These are phyloP conservation scores for Nyctanthes arbortristis DNA, from an alignment of 257 asterid species.

Conservation along the genomic window DNA sequence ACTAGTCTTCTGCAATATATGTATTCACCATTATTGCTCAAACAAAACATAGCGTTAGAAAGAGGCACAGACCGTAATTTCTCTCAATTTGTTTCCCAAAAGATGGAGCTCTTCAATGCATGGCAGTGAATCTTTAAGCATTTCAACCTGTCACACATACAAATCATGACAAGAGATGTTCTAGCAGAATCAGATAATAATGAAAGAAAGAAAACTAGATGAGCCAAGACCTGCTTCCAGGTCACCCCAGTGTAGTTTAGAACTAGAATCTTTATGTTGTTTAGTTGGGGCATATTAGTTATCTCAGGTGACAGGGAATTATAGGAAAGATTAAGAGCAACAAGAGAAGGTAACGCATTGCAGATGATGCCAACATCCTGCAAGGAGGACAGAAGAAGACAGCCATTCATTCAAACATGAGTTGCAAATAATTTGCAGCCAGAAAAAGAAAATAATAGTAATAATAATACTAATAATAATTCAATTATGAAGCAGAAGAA, in stretches of 20 bases:
- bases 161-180: constrained; percentile 1
- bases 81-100: constrained; percentile 69
- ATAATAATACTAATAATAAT: too few relatives aligned
- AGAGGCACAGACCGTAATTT: constrained; percentile 56
- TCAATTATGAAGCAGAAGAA: constrained; percentile 2
- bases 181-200: constrained; percentile 17
- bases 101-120: constrained; percentile 85
- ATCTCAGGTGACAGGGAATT: constrained; percentile 60
- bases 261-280: constrained; percentile 61
- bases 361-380: constrained; percentile 83
- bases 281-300: constrained; percentile 49
- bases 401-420: constrained; percentile 7
- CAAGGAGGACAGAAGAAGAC: constrained; percentile 12
- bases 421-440: neutral
- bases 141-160: constrained; percentile 62
- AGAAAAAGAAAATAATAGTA: too few relatives aligned
- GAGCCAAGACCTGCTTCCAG: constrained; percentile 73
- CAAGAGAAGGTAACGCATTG: constrained; percentile 66
- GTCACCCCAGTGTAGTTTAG: constrained; percentile 75
- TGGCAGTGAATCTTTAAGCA: constrained; percentile 70
- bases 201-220: neutral
- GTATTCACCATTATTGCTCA: constrained; percentile 11
- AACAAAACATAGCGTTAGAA: constrained; percentile 8
- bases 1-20: neutral
- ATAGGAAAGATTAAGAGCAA: constrained; percentile 68